Evolutionary conservation across 2,329 filamentous ascomycete genomes (phyloP), one percentile per base, ranked within the genome.

Genomic region (Metarhizium sp.): DNA sequence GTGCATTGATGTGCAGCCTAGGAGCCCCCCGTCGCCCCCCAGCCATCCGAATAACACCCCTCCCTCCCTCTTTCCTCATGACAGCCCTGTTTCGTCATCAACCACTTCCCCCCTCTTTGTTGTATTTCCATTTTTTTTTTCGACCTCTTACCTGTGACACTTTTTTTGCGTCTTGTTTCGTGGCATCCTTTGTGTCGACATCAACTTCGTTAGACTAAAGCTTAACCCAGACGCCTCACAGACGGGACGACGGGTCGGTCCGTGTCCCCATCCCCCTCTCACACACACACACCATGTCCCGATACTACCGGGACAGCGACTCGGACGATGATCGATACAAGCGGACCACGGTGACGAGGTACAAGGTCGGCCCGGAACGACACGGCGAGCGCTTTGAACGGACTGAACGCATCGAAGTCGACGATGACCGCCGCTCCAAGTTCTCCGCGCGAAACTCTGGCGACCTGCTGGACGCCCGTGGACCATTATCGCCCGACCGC

Each of bases 321-420:
- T 72, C 67, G 14, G 74, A 76, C 58, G 77, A 78, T 54, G 75
- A 78, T 51, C 67, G 69, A 46, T 75, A 74, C 66, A 71, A 69
- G 62, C 71, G 67, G 57, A 74, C 76, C 5, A 78, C 75, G n/a
- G 72, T 80, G 54, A 75, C 74, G 58, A 74, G 78, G 55, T 80
- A 80, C 71, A 80, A 80, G 64, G 76, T 80, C 32, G 66, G 67
- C 8, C 71, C 73, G 11, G 68, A 64, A 53, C 70, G 71, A 52
- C 66, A 69, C 53, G 66, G 69, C 50, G 75, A 76, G 57, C 70
- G 69, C 8, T 68, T 72, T 59, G 71, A 74, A 42, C 69, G 69
- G 52, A 66, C 59, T 55, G 69, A 74, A 48, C 66, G 69, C 55
- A 57, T 75, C 52, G 74, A 76, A 48, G 64, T 74, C 56, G 75